Conservation (phyloP, 2,329 filamentous ascomycete species). For the Diplodia mutila region DNA sequence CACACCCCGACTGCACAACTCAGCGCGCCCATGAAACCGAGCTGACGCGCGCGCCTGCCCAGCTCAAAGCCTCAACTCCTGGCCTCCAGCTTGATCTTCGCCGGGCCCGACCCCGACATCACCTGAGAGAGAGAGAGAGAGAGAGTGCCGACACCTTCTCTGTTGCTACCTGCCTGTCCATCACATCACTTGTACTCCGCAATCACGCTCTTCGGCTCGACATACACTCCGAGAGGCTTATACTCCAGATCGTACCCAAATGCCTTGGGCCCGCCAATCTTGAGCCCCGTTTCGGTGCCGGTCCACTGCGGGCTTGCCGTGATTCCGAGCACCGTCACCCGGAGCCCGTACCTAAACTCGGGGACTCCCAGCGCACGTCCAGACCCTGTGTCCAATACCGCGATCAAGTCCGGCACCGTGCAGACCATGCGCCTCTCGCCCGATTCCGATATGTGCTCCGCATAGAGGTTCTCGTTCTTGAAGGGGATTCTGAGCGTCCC, state of each 20-base stretch:
- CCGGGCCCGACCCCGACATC: background rate
- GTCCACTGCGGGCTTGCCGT: conserved; percentile 26
- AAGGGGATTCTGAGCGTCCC: conserved; percentile 68
- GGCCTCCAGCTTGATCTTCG: background rate
- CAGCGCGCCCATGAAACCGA: background rate
- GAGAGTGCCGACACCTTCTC: background rate
- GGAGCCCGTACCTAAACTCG: conserved; percentile 25
- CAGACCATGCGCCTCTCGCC: conserved; percentile 48
- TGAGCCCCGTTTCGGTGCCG: conserved; percentile 6
- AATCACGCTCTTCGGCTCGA: conserved; percentile 26
- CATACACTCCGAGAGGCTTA: conserved; percentile 17
- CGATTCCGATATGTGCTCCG: conserved; percentile 42
- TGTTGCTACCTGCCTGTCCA: background rate
- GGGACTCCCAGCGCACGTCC: conserved; percentile 23
- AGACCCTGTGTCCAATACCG: conserved; percentile 24
- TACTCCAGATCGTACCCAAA: conserved; percentile 26
- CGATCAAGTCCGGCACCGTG: conserved; percentile 45
- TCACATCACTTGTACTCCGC: conserved; percentile 16
- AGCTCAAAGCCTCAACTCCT: background rate
- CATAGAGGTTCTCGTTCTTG: conserved; percentile 76
- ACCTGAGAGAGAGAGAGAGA: conserved; percentile 5
- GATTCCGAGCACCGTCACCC: conserved; percentile 25
- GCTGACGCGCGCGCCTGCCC: background rate
- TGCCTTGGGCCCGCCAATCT: conserved; percentile 24
- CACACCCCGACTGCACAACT: background rate